Percentiles rank a stretch among this genome's conserved stretches.
Evolutionary conservation across 2,329 filamentous ascomycete species (phyloP).

Genomic region (Verticillium isaacii): DNA sequence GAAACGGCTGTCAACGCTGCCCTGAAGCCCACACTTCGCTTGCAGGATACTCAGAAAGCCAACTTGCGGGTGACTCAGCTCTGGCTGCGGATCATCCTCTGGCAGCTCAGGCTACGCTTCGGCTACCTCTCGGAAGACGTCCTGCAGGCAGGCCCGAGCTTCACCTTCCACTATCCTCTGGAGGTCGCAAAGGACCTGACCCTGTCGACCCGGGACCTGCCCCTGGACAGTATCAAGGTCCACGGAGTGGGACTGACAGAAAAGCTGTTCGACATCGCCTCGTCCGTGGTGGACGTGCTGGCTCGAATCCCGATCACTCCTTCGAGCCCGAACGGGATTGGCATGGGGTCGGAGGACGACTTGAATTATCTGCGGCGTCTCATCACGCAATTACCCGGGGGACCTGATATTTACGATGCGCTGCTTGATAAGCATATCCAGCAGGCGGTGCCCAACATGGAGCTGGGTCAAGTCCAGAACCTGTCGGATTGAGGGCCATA

Average conservation of each 20-base stretch:
- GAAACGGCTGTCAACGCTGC: slow-evolving; percentile 31
- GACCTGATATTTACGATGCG: slow-evolving; percentile 29
- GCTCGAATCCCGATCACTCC: slow-evolving; percentile 32
- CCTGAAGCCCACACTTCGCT: slow-evolving; percentile 22
- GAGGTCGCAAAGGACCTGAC: slow-evolving; percentile 34
- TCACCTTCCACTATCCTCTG: slow-evolving; percentile 37
- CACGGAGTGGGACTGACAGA: slow-evolving; percentile 42
- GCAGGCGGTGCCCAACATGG: slow-evolving; percentile 24
- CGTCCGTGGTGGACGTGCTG: slow-evolving; percentile 37
- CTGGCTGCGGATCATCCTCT: slow-evolving; percentile 39
- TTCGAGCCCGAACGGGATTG: slow-evolving; percentile 18
- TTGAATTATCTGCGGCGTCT: slow-evolving; percentile 30
- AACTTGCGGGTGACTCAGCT: slow-evolving; percentile 39
- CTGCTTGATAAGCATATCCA: slow-evolving; percentile 34
- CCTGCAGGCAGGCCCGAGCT: slow-evolving; percentile 19
- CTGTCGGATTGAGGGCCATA: not conserved
- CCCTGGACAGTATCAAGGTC: slow-evolving; percentile 32
- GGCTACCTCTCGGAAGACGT: slow-evolving; percentile 31
- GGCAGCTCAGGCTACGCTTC: slow-evolving; percentile 37
- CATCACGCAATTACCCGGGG: slow-evolving; percentile 32
- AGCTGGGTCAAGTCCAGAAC: slow-evolving; percentile 1
- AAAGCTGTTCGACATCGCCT: slow-evolving; percentile 40
- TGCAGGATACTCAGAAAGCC: slow-evolving; percentile 39
- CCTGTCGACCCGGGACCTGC: slow-evolving; percentile 30
- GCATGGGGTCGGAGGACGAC: slow-evolving; percentile 28